phyloP scores from a whole-genome alignment of 1,139 yeast species.

The Hansenula lynferdii region DNA sequence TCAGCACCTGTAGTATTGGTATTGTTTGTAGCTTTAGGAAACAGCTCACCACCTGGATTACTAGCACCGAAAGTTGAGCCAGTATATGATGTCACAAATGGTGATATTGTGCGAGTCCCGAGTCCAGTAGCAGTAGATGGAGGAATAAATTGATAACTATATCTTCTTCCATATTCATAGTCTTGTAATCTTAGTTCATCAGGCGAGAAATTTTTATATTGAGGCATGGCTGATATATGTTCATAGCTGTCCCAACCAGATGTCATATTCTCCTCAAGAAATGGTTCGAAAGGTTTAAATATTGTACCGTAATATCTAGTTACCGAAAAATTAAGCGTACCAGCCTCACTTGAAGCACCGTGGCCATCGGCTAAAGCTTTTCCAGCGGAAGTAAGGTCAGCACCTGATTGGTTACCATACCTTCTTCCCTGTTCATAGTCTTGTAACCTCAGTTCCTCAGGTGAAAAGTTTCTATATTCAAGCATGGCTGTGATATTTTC shows the following conservation, averaged over 20 bases:
- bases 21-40: slow-evolving; percentile 18
- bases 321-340: slow-evolving; percentile 30
- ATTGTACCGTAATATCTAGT: slow-evolving; percentile 67
- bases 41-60: slow-evolving; percentile 22
- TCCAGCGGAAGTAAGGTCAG: slow-evolving; percentile 17
- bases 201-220: slow-evolving; percentile 71
- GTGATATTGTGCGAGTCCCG: slow-evolving; percentile 21
- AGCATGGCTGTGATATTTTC: slow-evolving; percentile 88
- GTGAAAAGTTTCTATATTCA: slow-evolving; percentile 73
- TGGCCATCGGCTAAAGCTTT: slow-evolving; percentile 12
- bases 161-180: slow-evolving; percentile 43
- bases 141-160: slow-evolving; percentile 23
- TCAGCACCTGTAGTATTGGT: slow-evolving; percentile 8
- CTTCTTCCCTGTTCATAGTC: slow-evolving; percentile 56
- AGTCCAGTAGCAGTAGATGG: slow-evolving; percentile 18
- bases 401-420: slow-evolving; percentile 22
- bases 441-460: slow-evolving; percentile 84
- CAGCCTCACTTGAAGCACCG: slow-evolving; percentile 25
- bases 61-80: slow-evolving; percentile 24
- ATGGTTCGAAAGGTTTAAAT: slow-evolving; percentile 58
- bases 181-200: slow-evolving; percentile 91
- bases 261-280: slow-evolving; percentile 68
- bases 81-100: slow-evolving; percentile 12
- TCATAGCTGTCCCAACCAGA: slow-evolving; percentile 60
- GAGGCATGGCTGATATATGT: slow-evolving; percentile 85